These are phyloP conservation scores for Lentinula raphanica DNA, from an alignment of 768 basidiomycete species.

Conservation along the genomic window DNA sequence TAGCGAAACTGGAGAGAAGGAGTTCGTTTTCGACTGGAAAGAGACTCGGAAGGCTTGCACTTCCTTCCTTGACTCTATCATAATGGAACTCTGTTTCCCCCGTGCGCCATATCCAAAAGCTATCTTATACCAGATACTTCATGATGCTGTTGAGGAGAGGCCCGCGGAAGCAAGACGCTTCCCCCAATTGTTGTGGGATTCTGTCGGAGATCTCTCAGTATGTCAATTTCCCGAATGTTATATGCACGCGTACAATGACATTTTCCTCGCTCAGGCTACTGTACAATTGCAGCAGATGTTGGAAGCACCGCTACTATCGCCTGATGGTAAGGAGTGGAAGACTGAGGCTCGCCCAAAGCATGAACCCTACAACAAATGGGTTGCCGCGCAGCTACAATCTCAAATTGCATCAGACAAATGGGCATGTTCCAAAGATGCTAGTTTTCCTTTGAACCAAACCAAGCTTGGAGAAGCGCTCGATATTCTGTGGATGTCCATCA, in stretches of 20 bases:
- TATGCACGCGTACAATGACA: background rate
- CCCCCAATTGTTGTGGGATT: constrained; percentile 75
- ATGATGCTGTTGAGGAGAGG: constrained; percentile 67
- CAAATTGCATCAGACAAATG: constrained; percentile 47
- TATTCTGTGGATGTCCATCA: constrained; percentile 60
- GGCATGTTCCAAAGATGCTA: constrained; percentile 47
- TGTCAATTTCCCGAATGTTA: constrained; percentile 12
- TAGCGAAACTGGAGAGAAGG: constrained; percentile 38
- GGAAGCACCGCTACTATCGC: constrained; percentile 54
- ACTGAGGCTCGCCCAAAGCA: constrained; percentile 47
- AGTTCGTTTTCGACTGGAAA: constrained; percentile 62
- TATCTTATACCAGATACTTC: constrained; percentile 61
- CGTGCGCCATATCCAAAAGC: constrained; percentile 59
- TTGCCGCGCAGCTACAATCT: constrained; percentile 64
- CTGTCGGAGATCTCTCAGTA: constrained; percentile 78
- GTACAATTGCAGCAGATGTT: constrained; percentile 64
- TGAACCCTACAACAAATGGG: constrained; percentile 59
- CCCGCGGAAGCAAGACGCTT: constrained; percentile 72
- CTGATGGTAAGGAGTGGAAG: constrained; percentile 51
- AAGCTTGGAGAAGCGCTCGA: constrained; percentile 45
- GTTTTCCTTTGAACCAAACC: constrained; percentile 56
- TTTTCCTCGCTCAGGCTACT: constrained; percentile 38
- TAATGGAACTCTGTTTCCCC: constrained; percentile 79
- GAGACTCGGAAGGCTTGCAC: constrained; percentile 57
- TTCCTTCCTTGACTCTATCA: constrained; percentile 80